phyloP scores from a whole-genome alignment of 2,329 filamentous ascomycete genomes.

The Cordyceps militaris region DNA sequence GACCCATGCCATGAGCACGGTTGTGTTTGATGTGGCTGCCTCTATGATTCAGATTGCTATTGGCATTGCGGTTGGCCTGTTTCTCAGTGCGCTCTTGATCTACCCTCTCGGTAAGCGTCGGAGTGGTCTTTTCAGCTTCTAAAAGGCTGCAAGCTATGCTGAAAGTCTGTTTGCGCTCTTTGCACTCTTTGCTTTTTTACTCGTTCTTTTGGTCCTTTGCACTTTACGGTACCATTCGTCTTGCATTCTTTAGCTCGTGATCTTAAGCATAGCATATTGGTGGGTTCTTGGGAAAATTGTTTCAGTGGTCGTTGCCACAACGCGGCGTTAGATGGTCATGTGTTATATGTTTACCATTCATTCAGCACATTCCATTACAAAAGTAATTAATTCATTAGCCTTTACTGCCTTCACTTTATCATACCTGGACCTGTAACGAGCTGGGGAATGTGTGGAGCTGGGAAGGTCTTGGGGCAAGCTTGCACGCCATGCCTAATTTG shows the following conservation, averaged over 20 bases:
- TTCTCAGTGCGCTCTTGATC: slow-evolving; percentile 41
- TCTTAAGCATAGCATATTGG: slow-evolving; percentile 5
- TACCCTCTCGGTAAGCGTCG: slow-evolving; percentile 44
- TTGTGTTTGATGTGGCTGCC: slow-evolving; percentile 39
- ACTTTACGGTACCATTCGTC: not conserved
- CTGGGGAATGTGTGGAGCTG: not conserved
- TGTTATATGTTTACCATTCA: not conserved
- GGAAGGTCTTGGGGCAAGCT: not conserved
- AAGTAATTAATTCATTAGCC: too few species aligned
- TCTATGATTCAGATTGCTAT: slow-evolving; percentile 48
- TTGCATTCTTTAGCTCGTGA: not conserved
- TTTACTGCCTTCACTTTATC: too few species aligned
- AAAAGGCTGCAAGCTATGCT: not conserved
- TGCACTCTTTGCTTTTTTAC: too few species aligned
- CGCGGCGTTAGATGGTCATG: not conserved
- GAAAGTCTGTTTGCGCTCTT: not conserved
- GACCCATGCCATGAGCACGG: slow-evolving; percentile 24
- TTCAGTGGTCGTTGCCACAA: not conserved
- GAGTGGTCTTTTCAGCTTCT: slow-evolving; percentile 44
- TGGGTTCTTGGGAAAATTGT: not conserved
- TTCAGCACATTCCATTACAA: too few species aligned
- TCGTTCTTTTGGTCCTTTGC: too few species aligned
- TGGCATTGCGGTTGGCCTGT: slow-evolving; percentile 44
- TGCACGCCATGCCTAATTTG: slow-evolving; percentile 12
- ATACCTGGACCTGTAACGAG: too few species aligned